Evolutionary conservation across 768 basidiomycete genomes (phyloP), one percentile per base, ranked within the genome.

Genomic region (Peribolospora kevripleyi): DNA sequence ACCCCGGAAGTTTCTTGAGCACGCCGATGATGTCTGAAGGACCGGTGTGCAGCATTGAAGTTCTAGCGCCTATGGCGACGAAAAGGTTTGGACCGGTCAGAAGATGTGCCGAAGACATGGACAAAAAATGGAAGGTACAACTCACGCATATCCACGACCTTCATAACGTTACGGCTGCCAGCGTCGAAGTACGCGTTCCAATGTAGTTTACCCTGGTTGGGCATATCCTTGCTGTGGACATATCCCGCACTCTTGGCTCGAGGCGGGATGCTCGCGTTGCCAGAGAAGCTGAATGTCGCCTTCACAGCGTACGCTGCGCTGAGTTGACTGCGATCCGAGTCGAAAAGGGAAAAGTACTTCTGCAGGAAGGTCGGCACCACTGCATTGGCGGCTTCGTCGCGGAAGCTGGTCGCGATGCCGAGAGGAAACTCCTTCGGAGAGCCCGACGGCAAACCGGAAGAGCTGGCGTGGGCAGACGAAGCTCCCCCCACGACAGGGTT

Each of bases 201-300:
- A 6, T 78, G 77, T 51, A 91, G 68, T 62, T 81, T 82, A 57
- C 75, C 74, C 67, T 91, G 87, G 63, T 90, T 80, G 7, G 87
- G 84, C 67, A 86, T 70, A 9, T 59, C 49, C 38, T 61, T 46
- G n/a, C 55, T 40, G 4, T 38, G 61, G 59, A 60, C 63, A 6
- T 51, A 14, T 3, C 61, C 57, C 40, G 78, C 72, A 25, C 79
- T 80, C 64, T 80, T 75, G 49, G 82, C 71, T 50, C 82, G 75
- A 0, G 84, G 82, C 4, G 84, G 84, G 58, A 90, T 82, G 5
- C 75, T 65, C 1, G 88, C 90, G 65, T 88, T 90, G 61, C 77
- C 76, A 14, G 81, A 82, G 65, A 80, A 82, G 1, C 88, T 93
- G 65, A 95, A 88, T 6, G 87, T 90, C n/a, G 90, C 83, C 8